Conservation (phyloP, 805 yeast genomes). For the Candida parachauliodes region DNA sequence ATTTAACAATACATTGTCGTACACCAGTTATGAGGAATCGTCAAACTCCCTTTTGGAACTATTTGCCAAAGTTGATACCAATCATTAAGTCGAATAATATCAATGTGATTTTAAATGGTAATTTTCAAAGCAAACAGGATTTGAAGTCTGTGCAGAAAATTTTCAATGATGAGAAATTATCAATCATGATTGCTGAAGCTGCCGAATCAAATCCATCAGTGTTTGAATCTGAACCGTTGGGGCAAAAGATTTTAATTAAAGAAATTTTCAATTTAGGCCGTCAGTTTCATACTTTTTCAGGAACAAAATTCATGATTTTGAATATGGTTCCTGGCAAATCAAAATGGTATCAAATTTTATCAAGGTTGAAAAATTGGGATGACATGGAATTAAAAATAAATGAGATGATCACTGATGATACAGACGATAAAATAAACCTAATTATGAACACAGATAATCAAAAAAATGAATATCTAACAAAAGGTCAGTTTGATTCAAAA, state of each 20-base stretch:
- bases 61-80: constrained; percentile 56
- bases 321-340: constrained; percentile 79
- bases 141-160: constrained; percentile 45
- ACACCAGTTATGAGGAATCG: constrained; percentile 85
- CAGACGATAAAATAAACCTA: constrained; percentile 22
- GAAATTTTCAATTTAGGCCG: constrained; percentile 56
- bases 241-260: constrained; percentile 53
- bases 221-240: constrained; percentile 46
- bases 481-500: constrained; percentile 12
- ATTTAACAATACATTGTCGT: constrained; percentile 89
- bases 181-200: constrained; percentile 90
- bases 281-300: constrained; percentile 59
- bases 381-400: constrained; percentile 41
- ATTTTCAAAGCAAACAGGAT: constrained; percentile 53
- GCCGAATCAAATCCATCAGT: constrained; percentile 88
- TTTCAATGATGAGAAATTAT: constrained; percentile 50
- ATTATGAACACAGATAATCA: constrained; percentile 30
- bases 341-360: constrained; percentile 50
- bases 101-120: constrained; percentile 81
- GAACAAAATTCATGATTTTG: constrained; percentile 76
- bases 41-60: constrained; percentile 73
- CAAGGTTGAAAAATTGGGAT: constrained; percentile 49
- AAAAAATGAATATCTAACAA: constrained; percentile 21
- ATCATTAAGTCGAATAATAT: constrained; percentile 62
- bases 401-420: constrained; percentile 29